Percentiles rank a stretch among this genome's conserved stretches.
Evolutionary conservation across 345 rosid species (phyloP).

Genomic region (Theobroma cacao): DNA sequence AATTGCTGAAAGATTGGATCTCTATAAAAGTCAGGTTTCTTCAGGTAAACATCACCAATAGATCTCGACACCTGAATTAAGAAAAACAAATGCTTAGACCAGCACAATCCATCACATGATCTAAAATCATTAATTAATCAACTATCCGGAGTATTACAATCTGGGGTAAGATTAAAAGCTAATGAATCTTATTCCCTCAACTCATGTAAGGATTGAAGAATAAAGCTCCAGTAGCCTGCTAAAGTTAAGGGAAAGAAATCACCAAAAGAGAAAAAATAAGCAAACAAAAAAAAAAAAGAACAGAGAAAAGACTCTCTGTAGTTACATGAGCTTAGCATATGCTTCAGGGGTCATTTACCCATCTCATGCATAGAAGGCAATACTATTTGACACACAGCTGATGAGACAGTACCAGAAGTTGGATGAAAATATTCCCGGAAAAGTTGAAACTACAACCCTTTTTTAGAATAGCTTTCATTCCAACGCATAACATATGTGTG

Average conservation of each 20-base stretch:
- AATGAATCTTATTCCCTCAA: neutral
- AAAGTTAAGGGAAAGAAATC: neutral
- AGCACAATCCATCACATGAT: neutral
- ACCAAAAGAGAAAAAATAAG: neutral
- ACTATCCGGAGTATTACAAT: neutral
- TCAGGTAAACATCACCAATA: constrained; percentile 90
- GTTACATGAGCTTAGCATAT: neutral
- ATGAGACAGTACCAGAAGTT: constrained; percentile 32
- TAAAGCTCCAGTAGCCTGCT: neutral
- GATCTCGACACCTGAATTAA: constrained; percentile 87
- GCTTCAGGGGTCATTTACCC: constrained; percentile 25
- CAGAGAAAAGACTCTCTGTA: constrained; percentile 15
- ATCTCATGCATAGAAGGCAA: constrained; percentile 35
- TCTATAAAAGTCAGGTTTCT: constrained; percentile 83
- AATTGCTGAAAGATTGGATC: constrained; percentile 80
- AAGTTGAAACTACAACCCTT: constrained; percentile 25
- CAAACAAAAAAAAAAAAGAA: neutral
- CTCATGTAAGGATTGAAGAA: neutral
- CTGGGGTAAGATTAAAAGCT: neutral
- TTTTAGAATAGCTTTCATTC: constrained; percentile 15
- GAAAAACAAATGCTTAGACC: neutral
- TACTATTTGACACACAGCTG: constrained; percentile 21
- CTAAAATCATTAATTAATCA: neutral
- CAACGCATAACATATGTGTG: neutral
- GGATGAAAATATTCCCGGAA: constrained; percentile 44